Percentiles rank a stretch among this genome's conserved stretches.
Evolutionary conservation across 805 yeast genomes (phyloP).

Genomic region (Yarrowia sp.): DNA sequence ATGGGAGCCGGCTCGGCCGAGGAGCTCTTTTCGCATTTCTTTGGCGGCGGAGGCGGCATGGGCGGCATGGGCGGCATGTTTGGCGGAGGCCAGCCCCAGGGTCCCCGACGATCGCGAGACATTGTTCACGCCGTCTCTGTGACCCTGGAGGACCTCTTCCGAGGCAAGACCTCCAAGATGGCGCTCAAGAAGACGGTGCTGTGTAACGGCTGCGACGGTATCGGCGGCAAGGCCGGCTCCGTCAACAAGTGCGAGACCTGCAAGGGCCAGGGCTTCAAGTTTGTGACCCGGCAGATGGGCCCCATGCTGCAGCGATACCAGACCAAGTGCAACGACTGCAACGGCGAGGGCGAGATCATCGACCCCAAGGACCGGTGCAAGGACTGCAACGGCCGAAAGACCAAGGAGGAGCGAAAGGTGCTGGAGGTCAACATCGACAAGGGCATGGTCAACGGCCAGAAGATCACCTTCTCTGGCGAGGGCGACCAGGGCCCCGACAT

Average conservation of each 20-base stretch:
- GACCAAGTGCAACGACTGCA: conserved; percentile 86
- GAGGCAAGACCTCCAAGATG: conserved; percentile 90
- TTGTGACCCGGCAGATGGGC: conserved; percentile 97
- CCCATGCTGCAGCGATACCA: conserved; percentile 99
- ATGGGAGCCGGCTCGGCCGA: conserved; percentile 68
- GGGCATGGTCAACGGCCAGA: conserved; percentile 95
- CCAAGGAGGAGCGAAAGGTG: conserved; percentile 82
- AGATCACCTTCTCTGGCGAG: conserved; percentile 86
- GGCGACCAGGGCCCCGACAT: conserved; percentile 96
- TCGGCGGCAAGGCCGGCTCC: conserved; percentile 91
- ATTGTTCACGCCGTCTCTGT: conserved; percentile 85
- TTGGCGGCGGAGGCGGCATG: conserved; percentile 55
- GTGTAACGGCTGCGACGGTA: conserved; percentile 88
- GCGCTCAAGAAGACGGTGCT: conserved; percentile 89
- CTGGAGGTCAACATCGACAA: conserved; percentile 92
- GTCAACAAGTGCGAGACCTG: conserved; percentile 85
- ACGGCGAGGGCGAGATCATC: conserved; percentile 87
- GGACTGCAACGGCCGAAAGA: conserved; percentile 84
- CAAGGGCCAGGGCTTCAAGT: conserved; percentile 87
- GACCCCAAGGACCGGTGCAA: conserved; percentile 86
- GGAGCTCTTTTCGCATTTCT: conserved; percentile 76
- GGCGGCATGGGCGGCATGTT: conserved; percentile 41
- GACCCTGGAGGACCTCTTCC: conserved; percentile 87
- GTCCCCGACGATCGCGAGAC: conserved; percentile 87
- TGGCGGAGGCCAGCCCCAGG: conserved; percentile 60